Base-by-base conservation (phyloP, 1,284 basidiomycete genomes). In the Ustilago curta region DNA sequence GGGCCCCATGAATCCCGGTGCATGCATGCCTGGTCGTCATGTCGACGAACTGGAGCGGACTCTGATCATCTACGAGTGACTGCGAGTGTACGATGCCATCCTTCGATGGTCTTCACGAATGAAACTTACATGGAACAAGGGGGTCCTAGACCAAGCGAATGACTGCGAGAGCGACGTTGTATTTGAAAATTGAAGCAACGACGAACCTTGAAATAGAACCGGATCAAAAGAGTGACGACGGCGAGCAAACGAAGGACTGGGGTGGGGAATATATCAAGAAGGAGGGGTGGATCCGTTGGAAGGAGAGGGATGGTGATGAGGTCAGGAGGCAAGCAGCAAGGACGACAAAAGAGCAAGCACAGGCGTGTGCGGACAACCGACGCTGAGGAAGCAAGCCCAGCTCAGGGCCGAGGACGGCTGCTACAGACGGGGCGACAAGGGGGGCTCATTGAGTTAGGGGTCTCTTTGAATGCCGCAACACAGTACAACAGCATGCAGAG, bases 211-310 rank as follows among this genome's bases (percentile, higher is more conserved):
- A 32, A 27, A 27, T 4, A n/a, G 4, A 31, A 27, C 11, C 42
- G 16, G 49, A 27, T 58, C 55, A 66, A 71, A 71, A 66, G 69
- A 71, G 62, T 71, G 69, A 71, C 69, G 55, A 66, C 25, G 59
- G 69, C 62, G 59, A 49, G 62, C 53, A 16, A 37, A 14, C 16
- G 35, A 29, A 40, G 39, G 25, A 32, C 8, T n/a, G 43, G 19
- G 21, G n/a, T n/a, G n/a, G 31, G 14, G 52, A 21, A 45, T 3
- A 25, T 16, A 25, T 37, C 27, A 21, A 19, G 35, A 40, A 27
- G 29, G 40, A 27, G 19, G 44, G 39, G 45, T 18, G 45, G 21
- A 29, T 29, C 9, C 19, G 2, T 48, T 31, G 47, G 14, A 32
- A n/a, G 45, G 18, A 18, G 45, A 37, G 31, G 31, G 44, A 25